These are phyloP conservation scores for Pisolithus orientalis DNA, from an alignment of 768 basidiomycete species.

Conservation along the genomic window DNA sequence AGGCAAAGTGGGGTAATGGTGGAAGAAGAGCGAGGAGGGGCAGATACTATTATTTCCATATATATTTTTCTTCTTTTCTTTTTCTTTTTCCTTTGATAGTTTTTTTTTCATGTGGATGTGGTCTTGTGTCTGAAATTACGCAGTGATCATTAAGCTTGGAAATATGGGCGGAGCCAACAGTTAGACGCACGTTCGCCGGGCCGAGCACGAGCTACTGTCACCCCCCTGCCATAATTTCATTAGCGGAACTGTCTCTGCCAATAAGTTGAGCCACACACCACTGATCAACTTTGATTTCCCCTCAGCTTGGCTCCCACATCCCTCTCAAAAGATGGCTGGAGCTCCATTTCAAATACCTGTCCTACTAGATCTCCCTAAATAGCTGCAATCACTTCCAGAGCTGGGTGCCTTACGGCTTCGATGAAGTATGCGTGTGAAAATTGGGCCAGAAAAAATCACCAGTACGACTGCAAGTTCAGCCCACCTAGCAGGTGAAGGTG, in stretches of 20 bases:
- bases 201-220: neutral
- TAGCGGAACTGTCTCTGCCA: neutral
- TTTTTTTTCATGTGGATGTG: constrained; percentile 19
- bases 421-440: no score
- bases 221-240: neutral
- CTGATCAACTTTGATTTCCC: constrained; percentile 6
- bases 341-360: no score
- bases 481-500: no score
- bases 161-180: constrained; percentile 20
- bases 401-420: no score
- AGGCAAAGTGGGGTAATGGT: neutral
- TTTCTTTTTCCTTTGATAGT: constrained; percentile 7
- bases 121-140: constrained; percentile 36
- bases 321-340: no score
- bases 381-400: no score
- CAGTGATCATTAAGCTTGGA: constrained; percentile 14
- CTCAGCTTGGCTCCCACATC: no score
- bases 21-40: constrained; percentile 6
- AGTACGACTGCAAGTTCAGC: no score
- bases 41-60: no score
- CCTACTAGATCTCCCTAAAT: no score
- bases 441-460: no score
- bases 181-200: constrained; percentile 35
- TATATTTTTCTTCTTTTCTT: neutral
- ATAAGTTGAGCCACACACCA: neutral